Evolutionary conservation across 805 yeast genomes (phyloP), one percentile per base, ranked within the genome.

Genomic region (Brettanomyces naardenensis): DNA sequence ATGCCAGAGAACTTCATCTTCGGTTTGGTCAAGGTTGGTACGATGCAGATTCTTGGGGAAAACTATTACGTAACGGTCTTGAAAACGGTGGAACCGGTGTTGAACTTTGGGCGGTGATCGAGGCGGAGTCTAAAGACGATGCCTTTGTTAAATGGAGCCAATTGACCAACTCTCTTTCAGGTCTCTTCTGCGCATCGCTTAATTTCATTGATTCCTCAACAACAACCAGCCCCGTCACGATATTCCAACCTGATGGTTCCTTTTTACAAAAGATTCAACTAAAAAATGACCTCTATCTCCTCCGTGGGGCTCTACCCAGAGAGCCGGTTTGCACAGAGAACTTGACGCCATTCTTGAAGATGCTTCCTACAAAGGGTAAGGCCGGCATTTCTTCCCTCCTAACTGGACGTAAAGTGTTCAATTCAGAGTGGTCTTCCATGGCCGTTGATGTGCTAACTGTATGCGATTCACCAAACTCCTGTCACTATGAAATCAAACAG

Each of bases 241-340:
- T 74, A 6, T 59, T 65, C 44, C 47, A 52, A 33, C 58, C 63
- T 10, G 38, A 45, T 25, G 36, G 50, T 9, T 32, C 48, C 7
- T 33, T 49, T 15, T 25, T 46, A n/a, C 40, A 45, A 3, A 51
- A 45, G 43, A 46, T 49, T 18, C 48, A 50, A 2, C 54, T 68
- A 3, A 44, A 52, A 20, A 70, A 73, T 39, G 54, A 66, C 4
- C 53, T 78, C 19, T 83, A 66, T 49, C 59, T 80, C 17, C 54
- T 89, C 44, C 69, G 95, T 43, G 95, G 96, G 5, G 84, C 96
- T 0, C 70, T 92, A 35, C 96, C 98, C 1, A 75, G 90, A 44
- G 98, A 92, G 54, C 95, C 97, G 0, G 79, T 92, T 14, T 92
- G 98, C 60, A 92, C 98, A 0, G 98, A 92, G 58, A 92, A 92